A percentile compares a stretch with the other conserved stretches of the same genome.
Evolutionary conservation across 768 basidiomycete genomes (phyloP).

Genomic region (Suillus cothurnatus): DNA sequence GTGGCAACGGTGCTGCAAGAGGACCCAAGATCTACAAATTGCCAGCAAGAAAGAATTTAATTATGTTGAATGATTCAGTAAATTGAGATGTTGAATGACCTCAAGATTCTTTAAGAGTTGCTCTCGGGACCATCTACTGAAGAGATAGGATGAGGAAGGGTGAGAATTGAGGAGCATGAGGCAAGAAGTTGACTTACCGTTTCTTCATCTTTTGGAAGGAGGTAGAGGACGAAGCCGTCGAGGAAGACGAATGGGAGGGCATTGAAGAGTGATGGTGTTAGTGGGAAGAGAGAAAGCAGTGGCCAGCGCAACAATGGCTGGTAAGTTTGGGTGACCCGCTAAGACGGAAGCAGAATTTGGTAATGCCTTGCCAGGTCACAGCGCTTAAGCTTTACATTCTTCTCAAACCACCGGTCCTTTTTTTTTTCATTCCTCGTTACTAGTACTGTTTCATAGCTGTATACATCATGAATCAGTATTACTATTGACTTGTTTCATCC

Average conservation of each 20-base stretch:
- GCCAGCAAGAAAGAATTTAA: neutral
- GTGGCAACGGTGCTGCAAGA: conserved; percentile 43
- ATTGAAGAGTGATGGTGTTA: conserved; percentile 38
- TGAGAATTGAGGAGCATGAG: conserved; percentile 12
- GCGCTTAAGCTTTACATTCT: conserved; percentile 28
- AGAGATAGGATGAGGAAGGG: conserved; percentile 30
- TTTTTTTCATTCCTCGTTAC: neutral
- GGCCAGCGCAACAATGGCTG: conserved; percentile 46
- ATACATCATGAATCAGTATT: neutral
- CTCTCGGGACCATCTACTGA: conserved; percentile 36
- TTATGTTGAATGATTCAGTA: conserved; percentile 8
- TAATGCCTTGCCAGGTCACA: conserved; percentile 39
- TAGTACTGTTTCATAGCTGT: neutral
- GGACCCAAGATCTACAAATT: conserved; percentile 43
- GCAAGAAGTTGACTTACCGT: conserved; percentile 31
- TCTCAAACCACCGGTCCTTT: neutral
- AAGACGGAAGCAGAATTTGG: conserved; percentile 37
- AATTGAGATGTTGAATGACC: conserved; percentile 27
- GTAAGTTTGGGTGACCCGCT: conserved; percentile 33
- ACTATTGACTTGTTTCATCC: neutral
- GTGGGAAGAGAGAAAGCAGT: conserved; percentile 41
- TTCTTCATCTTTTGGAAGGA: conserved; percentile 30
- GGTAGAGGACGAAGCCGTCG: conserved; percentile 30
- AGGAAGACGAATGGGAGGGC: conserved; percentile 27
- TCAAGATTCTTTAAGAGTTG: conserved; percentile 44